Conservation (phyloP, 2,329 filamentous ascomycete genomes). For the Trichoderma lentiforme region DNA sequence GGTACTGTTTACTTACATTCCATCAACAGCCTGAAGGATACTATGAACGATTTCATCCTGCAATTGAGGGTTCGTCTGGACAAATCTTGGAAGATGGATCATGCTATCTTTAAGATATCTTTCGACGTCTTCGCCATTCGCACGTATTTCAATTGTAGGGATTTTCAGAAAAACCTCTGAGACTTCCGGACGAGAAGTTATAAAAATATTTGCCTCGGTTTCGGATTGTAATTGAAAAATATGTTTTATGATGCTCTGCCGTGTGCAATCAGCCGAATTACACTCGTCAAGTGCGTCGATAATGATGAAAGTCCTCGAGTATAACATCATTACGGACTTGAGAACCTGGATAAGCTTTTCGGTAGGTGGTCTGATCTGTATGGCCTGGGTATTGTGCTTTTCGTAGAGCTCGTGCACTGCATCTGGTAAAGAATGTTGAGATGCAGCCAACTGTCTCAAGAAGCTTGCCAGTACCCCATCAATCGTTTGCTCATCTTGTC, state of each 20-base stretch:
- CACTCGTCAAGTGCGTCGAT: neutral
- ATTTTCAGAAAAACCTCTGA: no score
- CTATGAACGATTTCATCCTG: neutral
- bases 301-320: neutral
- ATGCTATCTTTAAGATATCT: neutral
- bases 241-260: no score
- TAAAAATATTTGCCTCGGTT: neutral
- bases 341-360: neutral
- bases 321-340: neutral
- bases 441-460: no score
- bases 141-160: neutral
- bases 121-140: neutral
- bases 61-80: no score
- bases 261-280: accelerated
- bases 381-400: accelerated
- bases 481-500: no score
- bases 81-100: neutral
- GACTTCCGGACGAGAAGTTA: neutral
- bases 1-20: neutral
- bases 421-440: no score
- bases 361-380: neutral
- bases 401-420: no score
- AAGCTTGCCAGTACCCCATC: no score
- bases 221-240: neutral
- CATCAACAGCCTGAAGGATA: neutral